These are phyloP conservation scores for Auriscalpium vulgare DNA, from an alignment of 768 basidiomycete genomes.

Conservation along the genomic window DNA sequence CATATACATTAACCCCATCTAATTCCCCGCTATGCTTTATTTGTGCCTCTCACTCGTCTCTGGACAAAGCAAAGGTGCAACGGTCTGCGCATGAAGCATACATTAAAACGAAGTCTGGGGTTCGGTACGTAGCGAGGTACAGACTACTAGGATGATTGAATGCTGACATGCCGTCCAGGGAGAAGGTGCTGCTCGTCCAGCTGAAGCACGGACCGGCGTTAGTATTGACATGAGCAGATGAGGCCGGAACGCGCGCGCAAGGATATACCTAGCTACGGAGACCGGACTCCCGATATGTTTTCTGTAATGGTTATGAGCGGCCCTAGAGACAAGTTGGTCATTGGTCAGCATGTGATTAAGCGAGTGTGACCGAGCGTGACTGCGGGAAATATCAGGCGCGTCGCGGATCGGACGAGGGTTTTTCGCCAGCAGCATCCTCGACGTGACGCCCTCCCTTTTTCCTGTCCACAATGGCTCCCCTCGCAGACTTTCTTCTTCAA, in stretches of 20 bases:
- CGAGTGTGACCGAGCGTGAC: too few relatives aligned
- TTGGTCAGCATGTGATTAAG: too few relatives aligned
- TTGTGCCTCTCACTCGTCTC: slow-evolving; percentile 40
- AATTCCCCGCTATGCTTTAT: slow-evolving; percentile 52
- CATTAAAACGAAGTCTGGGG: slow-evolving; percentile 33
- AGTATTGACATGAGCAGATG: slow-evolving; percentile 36
- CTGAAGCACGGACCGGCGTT: slow-evolving; percentile 45
- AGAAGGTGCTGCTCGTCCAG: slow-evolving; percentile 44
- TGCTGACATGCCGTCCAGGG: slow-evolving; percentile 23
- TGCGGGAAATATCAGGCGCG: too few relatives aligned
- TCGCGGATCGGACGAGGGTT: too few relatives aligned
- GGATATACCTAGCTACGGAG: too few relatives aligned
- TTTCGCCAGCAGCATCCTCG: too few relatives aligned
- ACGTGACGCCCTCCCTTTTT: slow-evolving; percentile 6
- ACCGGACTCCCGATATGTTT: too few relatives aligned
- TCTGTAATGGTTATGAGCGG: too few relatives aligned
- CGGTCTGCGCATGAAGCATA: slow-evolving; percentile 36
- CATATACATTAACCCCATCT: slow-evolving; percentile 57
- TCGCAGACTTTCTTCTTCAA: slow-evolving; percentile 65
- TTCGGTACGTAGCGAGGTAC: too few relatives aligned
- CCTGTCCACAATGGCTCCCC: slow-evolving; percentile 47
- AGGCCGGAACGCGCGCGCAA: not conserved
- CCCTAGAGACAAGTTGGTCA: too few relatives aligned
- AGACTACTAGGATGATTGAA: not conserved
- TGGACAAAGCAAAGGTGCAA: slow-evolving; percentile 34